A percentile compares a stretch with the other conserved stretches of the same genome.
Conservation (phyloP, 805 yeast genomes). For the Ogataea pignaliae region DNA sequence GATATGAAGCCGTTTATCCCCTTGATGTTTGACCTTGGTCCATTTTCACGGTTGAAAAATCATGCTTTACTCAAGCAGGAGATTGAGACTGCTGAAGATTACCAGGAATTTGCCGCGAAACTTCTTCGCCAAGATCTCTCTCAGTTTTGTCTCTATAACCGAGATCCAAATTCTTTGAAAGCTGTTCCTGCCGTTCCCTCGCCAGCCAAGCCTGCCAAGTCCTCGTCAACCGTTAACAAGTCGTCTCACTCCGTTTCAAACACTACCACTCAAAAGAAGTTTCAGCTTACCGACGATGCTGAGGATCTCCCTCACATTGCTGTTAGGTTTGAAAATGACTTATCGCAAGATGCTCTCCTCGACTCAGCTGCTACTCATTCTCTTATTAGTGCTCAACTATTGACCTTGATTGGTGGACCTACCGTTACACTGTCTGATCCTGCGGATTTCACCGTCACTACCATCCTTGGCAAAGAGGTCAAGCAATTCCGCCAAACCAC, state of each 20-base stretch:
- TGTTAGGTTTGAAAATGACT: not conserved
- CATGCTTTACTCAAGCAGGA: not conserved
- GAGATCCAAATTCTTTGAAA: not conserved
- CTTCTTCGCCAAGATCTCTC: not conserved
- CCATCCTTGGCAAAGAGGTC: not conserved
- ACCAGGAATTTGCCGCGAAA: not conserved
- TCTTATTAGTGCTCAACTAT: not conserved
- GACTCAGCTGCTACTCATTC: not conserved
- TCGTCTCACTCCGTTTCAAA: not conserved
- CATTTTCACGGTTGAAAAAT: not conserved
- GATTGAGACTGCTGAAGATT: not conserved
- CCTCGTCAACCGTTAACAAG: no score
- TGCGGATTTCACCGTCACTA: not conserved
- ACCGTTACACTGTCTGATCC: not conserved
- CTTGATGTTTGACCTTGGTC: not conserved
- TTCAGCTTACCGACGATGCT: not conserved
- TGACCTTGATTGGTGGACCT: not conserved
- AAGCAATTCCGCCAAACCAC: not conserved
- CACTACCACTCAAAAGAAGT: not conserved
- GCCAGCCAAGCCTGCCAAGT: no score
- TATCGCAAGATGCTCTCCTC: not conserved
- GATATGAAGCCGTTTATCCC: not conserved
- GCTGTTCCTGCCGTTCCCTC: not conserved
- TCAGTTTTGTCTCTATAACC: not conserved
- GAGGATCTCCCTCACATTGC: not conserved